phyloP scores from a whole-genome alignment of 2,329 filamentous ascomycete genomes.

The Curvularia verruculosa region DNA sequence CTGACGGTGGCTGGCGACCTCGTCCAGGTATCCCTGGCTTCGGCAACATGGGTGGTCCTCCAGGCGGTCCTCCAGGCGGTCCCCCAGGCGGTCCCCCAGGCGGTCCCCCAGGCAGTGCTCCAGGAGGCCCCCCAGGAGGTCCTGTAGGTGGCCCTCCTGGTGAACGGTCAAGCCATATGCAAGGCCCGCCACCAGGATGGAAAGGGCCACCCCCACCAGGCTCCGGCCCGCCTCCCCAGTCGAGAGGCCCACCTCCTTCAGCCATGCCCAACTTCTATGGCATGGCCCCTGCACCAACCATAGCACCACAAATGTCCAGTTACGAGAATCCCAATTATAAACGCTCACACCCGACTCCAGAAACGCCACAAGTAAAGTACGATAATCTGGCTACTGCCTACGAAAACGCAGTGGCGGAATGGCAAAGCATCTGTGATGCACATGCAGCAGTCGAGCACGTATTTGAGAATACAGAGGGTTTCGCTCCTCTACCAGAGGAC shows the following conservation, averaged over 20 bases:
- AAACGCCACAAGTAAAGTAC: slow-evolving; percentile 24
- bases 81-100: slow-evolving; percentile 29
- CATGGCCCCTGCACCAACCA: slow-evolving; percentile 53
- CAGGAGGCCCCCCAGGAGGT: not conserved
- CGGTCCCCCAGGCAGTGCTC: slow-evolving; percentile 14
- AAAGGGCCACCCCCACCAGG: slow-evolving; percentile 22
- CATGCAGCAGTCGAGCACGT: slow-evolving; percentile 68
- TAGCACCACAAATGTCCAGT: slow-evolving; percentile 51
- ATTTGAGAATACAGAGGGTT: slow-evolving; percentile 71
- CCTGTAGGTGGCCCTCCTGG: not conserved
- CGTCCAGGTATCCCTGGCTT: slow-evolving; percentile 55
- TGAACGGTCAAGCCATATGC: slow-evolving; percentile 21
- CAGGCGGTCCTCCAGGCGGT: slow-evolving; percentile 17
- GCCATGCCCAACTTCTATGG: slow-evolving; percentile 59
- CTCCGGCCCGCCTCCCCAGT: slow-evolving; percentile 17
- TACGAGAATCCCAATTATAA: slow-evolving; percentile 44
- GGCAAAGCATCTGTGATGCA: slow-evolving; percentile 74
- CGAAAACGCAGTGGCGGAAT: slow-evolving; percentile 75
- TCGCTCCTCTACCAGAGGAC: slow-evolving; percentile 75
- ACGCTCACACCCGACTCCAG: slow-evolving; percentile 24
- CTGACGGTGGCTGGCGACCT: slow-evolving; percentile 63
- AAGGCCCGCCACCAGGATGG: slow-evolving; percentile 35
- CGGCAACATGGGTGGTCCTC: slow-evolving; percentile 48
- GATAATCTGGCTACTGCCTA: slow-evolving; percentile 68
- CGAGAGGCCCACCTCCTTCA: slow-evolving; percentile 27